Base-by-base conservation (phyloP, 73 alveolate species). In the Tetrahymena elliotti region DNA sequence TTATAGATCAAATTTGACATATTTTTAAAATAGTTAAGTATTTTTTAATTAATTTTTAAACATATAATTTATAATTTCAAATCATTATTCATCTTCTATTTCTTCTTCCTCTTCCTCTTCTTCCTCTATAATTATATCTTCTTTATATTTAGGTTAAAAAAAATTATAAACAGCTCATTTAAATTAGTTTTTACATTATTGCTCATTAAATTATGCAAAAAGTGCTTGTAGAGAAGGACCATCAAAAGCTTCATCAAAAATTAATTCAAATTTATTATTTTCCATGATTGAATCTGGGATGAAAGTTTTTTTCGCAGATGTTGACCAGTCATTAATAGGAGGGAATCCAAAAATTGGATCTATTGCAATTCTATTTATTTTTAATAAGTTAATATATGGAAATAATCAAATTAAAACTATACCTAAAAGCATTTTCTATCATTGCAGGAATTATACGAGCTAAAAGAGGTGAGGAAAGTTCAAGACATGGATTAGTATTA, bases 401-500 rank as follows among this genome's bases (percentile, higher is more conserved):
- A 35, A 13, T 83, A 15, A 27, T 88, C 20, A 15, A 47, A 2
- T 0, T 47, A 47, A 47, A 47, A 27, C 13, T 10, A 47, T 47
- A 84, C 47, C 98, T 96, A 33, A 97, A 83, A 31, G 97, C 97
- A 83, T 95, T 94, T 40, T 97, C 98, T 36, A 97, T 95, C 97
- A 97, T 94, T 33, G 93, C 95, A 11, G 98, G 96, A 33, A 97
- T 96, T 33, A 97, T 95, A 94, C 96, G 93, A 33, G 93, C 93
- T 33, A 97, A 93, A 3, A 97, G 33, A 27, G 98, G 98, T 93
- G 97, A 95, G 35, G 97, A 35, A 3, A 96, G 93, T 53, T 96
- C 97, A 20, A 97, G 84, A 83, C 97, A 96, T 27, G 98, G 98
- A 84, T 97, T 97, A 3, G 98, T 97, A 40, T 97, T 97, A 1